A percentile compares a stretch with the other conserved stretches of the same genome.
Evolutionary conservation across 2,329 filamentous ascomycete species (phyloP).

Genomic region (Neonectria neomacrospora): DNA sequence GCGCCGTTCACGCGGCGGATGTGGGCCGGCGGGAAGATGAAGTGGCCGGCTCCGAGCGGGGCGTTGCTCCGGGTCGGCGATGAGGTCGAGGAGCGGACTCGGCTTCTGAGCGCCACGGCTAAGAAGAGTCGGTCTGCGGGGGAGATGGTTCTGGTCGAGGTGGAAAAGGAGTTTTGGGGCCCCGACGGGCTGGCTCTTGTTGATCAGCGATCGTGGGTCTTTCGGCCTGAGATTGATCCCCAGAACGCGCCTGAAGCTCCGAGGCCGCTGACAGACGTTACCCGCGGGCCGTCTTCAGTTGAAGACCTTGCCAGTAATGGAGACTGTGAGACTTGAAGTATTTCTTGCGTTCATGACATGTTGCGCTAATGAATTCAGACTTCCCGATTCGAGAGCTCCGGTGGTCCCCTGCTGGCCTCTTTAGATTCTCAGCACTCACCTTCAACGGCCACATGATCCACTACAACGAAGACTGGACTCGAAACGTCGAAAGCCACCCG

Average conservation of each 20-base stretch:
- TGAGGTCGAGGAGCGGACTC: conserved; percentile 65
- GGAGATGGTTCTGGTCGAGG: conserved; percentile 73
- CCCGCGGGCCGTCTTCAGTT: conserved; percentile 40
- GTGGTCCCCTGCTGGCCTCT: conserved; percentile 67
- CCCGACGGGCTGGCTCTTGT: conserved; percentile 61
- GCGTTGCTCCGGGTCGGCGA: conserved; percentile 62
- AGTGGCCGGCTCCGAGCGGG: conserved; percentile 52
- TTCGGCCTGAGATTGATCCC: conserved; percentile 51
- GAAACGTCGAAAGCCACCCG: conserved; percentile 73
- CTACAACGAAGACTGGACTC: conserved; percentile 75
- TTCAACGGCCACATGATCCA: conserved; percentile 91
- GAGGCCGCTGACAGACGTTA: conserved; percentile 30
- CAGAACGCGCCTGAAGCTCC: conserved; percentile 31
- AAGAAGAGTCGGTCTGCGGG: conserved; percentile 66
- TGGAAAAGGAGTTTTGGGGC: conserved; percentile 69
- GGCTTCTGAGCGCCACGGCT: conserved; percentile 61
- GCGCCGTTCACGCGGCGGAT: conserved; percentile 71
- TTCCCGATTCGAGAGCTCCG: conserved; percentile 47
- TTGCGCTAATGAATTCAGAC: conserved; percentile 23
- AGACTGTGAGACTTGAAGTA: conserved; percentile 27
- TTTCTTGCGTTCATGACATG: background rate
- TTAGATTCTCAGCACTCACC: conserved; percentile 85
- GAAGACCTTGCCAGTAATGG: conserved; percentile 36
- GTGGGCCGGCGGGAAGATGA: conserved; percentile 73
- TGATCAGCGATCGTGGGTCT: conserved; percentile 65